These are phyloP conservation scores for Sporothrix schenckii DNA, from an alignment of 2,329 filamentous ascomycete species.

Conservation along the genomic window DNA sequence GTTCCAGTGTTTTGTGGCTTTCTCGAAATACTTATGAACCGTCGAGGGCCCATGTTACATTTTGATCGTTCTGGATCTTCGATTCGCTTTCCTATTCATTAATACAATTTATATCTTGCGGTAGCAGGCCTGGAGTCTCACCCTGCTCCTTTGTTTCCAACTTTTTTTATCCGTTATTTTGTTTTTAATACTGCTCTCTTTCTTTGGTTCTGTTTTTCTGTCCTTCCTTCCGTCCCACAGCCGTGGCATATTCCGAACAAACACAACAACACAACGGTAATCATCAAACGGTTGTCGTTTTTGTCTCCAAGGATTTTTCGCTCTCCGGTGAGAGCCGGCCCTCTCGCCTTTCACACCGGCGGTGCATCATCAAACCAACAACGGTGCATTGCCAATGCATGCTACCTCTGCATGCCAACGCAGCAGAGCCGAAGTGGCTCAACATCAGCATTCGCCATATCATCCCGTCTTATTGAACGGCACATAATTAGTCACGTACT, in stretches of 20 bases:
- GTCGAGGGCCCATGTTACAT: constrained; percentile 9
- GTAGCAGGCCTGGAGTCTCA: constrained; percentile 21
- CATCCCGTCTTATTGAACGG: neutral
- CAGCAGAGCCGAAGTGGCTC: too few relatives aligned
- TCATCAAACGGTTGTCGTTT: neutral
- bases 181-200: neutral
- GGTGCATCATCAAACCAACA: neutral
- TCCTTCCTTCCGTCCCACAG: neutral
- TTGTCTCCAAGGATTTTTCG: neutral
- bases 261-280: neutral
- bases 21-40: constrained; percentile 14
- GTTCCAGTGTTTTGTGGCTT: neutral
- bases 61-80: neutral
- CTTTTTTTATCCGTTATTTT: too few relatives aligned
- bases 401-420: neutral
- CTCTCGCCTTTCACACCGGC: neutral
- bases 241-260: neutral
- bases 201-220: neutral
- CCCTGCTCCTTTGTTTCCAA: neutral
- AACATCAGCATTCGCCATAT: neutral
- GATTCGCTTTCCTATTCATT: neutral
- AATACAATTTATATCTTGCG: neutral
- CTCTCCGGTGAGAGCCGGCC: constrained; percentile 18
- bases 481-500: neutral
- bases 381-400: neutral